These are phyloP conservation scores for Euphorbia lathyris DNA, from an alignment of 345 rosid species.

Conservation along the genomic window DNA sequence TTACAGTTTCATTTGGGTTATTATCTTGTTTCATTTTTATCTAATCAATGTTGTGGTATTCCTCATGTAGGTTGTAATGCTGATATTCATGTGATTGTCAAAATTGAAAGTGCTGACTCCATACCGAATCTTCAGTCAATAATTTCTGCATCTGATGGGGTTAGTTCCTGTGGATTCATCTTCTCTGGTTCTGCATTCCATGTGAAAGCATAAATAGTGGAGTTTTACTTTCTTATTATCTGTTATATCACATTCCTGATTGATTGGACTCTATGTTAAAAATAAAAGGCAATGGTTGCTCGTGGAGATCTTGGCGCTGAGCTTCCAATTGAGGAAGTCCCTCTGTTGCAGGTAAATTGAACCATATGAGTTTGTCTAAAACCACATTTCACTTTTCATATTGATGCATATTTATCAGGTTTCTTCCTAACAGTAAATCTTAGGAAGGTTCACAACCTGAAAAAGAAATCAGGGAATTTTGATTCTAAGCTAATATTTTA, in stretches of 20 bases:
- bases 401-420: not conserved
- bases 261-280: slow-evolving; percentile 9
- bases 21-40: not conserved
- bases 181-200: not conserved
- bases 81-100: slow-evolving; percentile 75
- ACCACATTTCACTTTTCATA: not conserved
- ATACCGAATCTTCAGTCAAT: slow-evolving; percentile 89
- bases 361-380: not conserved
- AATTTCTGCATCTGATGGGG: slow-evolving; percentile 93
- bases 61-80: slow-evolving; percentile 64
- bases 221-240: not conserved
- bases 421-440: not conserved
- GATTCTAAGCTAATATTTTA: not conserved
- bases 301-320: slow-evolving; percentile 99
- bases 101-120: slow-evolving; percentile 96
- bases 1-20: not conserved
- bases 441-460: slow-evolving; percentile 1
- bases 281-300: slow-evolving; percentile 88
- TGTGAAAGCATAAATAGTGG: not conserved
- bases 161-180: slow-evolving; percentile 34
- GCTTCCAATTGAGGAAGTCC: slow-evolving; percentile 97
- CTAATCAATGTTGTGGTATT: slow-evolving; percentile 11
- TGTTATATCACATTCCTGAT: not conserved
- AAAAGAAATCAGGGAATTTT: not conserved
- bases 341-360: slow-evolving; percentile 75